phyloP scores from a whole-genome alignment of 73 alveolate species.

The Symbiodinium pilosum region DNA sequence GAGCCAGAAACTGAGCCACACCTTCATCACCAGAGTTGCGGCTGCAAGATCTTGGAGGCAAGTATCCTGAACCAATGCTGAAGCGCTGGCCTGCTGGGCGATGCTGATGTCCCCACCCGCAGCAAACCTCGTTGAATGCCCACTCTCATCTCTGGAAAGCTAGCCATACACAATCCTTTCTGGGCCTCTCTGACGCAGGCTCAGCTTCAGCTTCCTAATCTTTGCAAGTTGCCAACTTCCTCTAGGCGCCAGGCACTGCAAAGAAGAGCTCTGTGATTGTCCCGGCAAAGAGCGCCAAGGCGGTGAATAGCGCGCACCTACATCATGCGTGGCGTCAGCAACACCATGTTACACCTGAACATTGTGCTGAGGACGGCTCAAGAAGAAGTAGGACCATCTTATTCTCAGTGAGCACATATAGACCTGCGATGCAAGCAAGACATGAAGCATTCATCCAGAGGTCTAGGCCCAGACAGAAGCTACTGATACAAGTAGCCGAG shows the following conservation, averaged over 20 bases:
- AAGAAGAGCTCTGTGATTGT: conserved; percentile 89
- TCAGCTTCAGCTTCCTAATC: neutral
- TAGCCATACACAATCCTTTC: too few species aligned
- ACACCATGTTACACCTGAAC: too few species aligned
- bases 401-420: conserved; percentile 86
- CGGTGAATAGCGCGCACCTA: conserved; percentile 88
- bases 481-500: too few species aligned
- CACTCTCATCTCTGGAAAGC: too few species aligned
- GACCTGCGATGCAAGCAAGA: conserved; percentile 43
- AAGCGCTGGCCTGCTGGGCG: neutral
- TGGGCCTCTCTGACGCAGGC: too few species aligned
- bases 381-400: conserved; percentile 77
- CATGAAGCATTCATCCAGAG: too few species aligned
- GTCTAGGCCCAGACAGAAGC: too few species aligned
- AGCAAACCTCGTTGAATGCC: neutral
- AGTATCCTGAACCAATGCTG: neutral
- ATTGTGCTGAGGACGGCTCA: conserved; percentile 18
- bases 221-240: neutral
- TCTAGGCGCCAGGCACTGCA: conserved; percentile 14
- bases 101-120: neutral
- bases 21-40: conserved; percentile 24
- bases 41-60: neutral
- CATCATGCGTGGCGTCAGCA: too few species aligned
- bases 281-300: conserved; percentile 93
- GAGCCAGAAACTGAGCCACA: conserved; percentile 89